Percentiles rank a stretch among this genome's conserved stretches.
These are phyloP conservation scores for Chimonanthus praecox DNA, from an alignment of 164 flowering plant species.

Conservation along the genomic window DNA sequence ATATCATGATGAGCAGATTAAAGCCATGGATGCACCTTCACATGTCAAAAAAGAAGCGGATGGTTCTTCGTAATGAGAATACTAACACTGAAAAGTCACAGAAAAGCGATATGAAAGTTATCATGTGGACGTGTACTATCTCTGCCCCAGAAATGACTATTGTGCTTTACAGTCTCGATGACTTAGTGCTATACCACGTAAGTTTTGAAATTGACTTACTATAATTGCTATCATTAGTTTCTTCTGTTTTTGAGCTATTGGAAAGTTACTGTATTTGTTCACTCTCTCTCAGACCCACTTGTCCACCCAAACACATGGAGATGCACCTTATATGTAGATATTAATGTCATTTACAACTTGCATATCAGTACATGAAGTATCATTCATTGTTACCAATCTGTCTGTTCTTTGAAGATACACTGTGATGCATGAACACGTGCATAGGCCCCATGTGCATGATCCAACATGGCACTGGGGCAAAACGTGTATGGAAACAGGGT, in stretches of 20 bases:
- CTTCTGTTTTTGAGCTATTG: background rate
- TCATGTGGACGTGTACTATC: conserved; percentile 91
- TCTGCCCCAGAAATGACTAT: conserved; percentile 97
- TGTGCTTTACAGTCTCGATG: conserved; percentile 57
- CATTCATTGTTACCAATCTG: no score
- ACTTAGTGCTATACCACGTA: conserved; percentile 73
- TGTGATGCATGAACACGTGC: no score
- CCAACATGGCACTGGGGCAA: no score
- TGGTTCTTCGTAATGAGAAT: conserved; percentile 56
- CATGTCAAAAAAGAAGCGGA: conserved; percentile 52
- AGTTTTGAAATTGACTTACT: conserved; percentile 17
- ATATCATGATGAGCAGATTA: conserved; percentile 66
- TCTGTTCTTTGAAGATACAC: no score
- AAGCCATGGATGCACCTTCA: conserved; percentile 66
- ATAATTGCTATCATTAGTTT: background rate
- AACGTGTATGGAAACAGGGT: no score
- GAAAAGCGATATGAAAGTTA: conserved; percentile 38
- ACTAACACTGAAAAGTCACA: conserved; percentile 28
- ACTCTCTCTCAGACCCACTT: background rate
- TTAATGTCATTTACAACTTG: background rate
- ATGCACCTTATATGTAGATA: background rate
- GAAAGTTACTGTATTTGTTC: background rate
- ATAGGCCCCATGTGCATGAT: no score
- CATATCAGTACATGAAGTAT: no score
- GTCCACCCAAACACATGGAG: no score